These are phyloP conservation scores for Fusarium domesticum DNA, from an alignment of 2,329 filamentous ascomycete genomes.

Conservation along the genomic window DNA sequence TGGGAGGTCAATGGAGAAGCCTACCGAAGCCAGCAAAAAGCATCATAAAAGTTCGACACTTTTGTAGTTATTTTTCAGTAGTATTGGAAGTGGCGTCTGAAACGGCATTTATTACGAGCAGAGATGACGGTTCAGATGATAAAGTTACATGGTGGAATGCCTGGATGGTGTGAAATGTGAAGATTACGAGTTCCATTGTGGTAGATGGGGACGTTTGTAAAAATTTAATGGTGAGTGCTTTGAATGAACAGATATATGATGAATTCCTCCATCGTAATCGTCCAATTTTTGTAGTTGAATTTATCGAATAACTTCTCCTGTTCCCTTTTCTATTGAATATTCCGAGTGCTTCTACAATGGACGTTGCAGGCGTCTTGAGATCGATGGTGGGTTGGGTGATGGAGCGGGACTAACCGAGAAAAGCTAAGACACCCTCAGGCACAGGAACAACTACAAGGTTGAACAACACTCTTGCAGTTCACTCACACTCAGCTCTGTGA, in stretches of 20 bases:
- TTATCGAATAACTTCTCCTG: no score
- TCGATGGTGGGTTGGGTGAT: not conserved
- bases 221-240: no score
- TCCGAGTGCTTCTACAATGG: no score
- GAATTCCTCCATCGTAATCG: no score
- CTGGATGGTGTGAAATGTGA: not conserved
- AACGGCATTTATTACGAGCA: conserved; percentile 30
- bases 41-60: conserved; percentile 31
- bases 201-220: no score
- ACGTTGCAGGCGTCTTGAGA: not conserved
- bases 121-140: not conserved
- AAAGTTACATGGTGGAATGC: not conserved
- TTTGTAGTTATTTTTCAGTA: conserved; percentile 28
- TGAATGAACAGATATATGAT: conserved; percentile 1
- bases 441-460: conserved; percentile 6
- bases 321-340: no score
- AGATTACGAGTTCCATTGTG: conserved; percentile 1
- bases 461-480: conserved; percentile 6
- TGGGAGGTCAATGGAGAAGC: conserved; percentile 21
- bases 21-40: conserved; percentile 22
- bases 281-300: no score
- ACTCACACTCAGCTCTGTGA: not conserved
- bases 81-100: conserved; percentile 28
- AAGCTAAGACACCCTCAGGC: conserved; percentile 15
- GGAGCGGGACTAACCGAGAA: conserved; percentile 22